Evolutionary conservation across 345 rosid species (phyloP).

Genomic region (Passiflora organensis): DNA sequence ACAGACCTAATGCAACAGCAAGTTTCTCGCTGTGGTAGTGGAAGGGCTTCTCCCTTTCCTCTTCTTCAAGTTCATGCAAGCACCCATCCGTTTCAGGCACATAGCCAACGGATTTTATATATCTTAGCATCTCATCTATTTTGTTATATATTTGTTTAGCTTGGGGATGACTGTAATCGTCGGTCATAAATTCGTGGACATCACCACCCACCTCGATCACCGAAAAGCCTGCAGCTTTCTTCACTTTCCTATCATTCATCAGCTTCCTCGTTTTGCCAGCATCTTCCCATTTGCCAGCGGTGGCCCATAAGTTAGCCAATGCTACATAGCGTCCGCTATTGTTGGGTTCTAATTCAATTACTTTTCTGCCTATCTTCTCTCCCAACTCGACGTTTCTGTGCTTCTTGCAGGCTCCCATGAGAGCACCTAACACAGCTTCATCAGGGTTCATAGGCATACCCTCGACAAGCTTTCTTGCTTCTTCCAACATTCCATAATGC

Average conservation of each 20-base stretch:
- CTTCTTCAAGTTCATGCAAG: constrained; percentile 29
- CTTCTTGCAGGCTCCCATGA: constrained; percentile 39
- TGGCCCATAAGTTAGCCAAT: constrained; percentile 38
- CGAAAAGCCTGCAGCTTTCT: constrained; percentile 37
- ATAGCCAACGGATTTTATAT: constrained; percentile 28
- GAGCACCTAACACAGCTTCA: constrained; percentile 33
- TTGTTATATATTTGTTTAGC: constrained; percentile 26
- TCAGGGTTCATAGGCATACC: constrained; percentile 36
- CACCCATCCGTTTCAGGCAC: constrained; percentile 24
- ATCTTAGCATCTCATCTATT: constrained; percentile 30
- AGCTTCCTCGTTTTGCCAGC: constrained; percentile 31
- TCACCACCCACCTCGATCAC: constrained; percentile 31
- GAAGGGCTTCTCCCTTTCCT: constrained; percentile 22
- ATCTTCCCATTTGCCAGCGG: constrained; percentile 38
- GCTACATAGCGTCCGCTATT: constrained; percentile 42
- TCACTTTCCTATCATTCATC: constrained; percentile 40
- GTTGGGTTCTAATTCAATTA: constrained; percentile 36
- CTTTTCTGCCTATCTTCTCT: constrained; percentile 35
- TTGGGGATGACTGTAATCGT: constrained; percentile 30
- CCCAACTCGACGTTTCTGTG: constrained; percentile 32
- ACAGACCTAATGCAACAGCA: constrained; percentile 39
- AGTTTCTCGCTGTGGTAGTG: constrained; percentile 38
- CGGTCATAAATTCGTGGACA: constrained; percentile 30
- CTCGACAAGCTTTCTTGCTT: constrained; percentile 28
- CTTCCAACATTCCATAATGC: constrained; percentile 37